Evolutionary conservation across 2,329 filamentous ascomycete genomes (phyloP).

Genomic region (Paraphoma sp.): DNA sequence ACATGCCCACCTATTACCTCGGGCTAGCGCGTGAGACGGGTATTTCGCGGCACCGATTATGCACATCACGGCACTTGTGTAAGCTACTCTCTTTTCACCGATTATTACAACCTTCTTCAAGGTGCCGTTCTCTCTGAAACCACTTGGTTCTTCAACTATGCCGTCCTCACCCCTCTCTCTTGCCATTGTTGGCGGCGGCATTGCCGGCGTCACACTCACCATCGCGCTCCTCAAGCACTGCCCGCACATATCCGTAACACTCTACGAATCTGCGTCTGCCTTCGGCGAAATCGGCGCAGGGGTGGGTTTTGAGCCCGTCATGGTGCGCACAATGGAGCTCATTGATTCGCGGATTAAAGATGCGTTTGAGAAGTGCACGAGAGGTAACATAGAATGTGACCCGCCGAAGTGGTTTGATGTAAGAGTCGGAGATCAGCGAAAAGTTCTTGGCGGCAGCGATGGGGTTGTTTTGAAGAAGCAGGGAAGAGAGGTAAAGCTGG

Average conservation of each 20-base stretch:
- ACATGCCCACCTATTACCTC: no score
- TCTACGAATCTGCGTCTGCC: slow-evolving; percentile 62
- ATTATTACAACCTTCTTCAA: neutral
- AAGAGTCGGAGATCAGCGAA: slow-evolving; percentile 30
- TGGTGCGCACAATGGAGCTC: slow-evolving; percentile 48
- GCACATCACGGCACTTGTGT: no score
- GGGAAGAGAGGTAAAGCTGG: slow-evolving; percentile 14
- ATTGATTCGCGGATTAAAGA: slow-evolving; percentile 43
- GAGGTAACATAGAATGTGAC: slow-evolving; percentile 15
- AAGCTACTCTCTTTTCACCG: neutral
- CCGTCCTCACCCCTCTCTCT: slow-evolving; percentile 32
- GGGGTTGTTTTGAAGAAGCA: slow-evolving; percentile 11
- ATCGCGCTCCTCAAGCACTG: slow-evolving; percentile 56
- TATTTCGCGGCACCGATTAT: no score
- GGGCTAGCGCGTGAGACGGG: no score
- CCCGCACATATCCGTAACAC: slow-evolving; percentile 50
- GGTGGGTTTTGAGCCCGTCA: slow-evolving; percentile 53
- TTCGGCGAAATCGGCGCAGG: slow-evolving; percentile 67
- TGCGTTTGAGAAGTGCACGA: slow-evolving; percentile 15
- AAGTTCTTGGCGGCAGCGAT: slow-evolving; percentile 7
- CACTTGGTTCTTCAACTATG: neutral
- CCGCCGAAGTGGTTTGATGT: slow-evolving; percentile 32
- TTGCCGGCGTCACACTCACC: slow-evolving; percentile 61
- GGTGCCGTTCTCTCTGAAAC: neutral
- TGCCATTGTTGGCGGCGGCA: slow-evolving; percentile 67